Conservation (phyloP, 495 filamentous ascomycete genomes). For the Jackrogersella minutella region DNA sequence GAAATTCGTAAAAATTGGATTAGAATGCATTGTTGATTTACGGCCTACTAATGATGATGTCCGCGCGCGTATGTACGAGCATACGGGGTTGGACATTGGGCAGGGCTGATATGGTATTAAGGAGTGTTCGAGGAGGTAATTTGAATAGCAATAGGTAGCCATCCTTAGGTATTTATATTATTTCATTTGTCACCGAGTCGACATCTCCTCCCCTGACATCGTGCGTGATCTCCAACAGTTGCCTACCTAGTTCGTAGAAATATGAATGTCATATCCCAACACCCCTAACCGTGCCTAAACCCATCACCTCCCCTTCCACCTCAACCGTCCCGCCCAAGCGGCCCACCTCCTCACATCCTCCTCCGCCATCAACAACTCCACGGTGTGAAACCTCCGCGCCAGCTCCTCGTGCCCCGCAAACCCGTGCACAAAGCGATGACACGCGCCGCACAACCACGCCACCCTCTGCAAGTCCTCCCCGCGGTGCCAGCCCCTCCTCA, state of each 20-base stretch:
- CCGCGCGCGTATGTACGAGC: constrained; percentile 7
- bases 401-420: constrained; percentile 81
- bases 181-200: constrained; percentile 23
- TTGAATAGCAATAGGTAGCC: constrained; percentile 26
- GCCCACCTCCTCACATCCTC: constrained; percentile 78
- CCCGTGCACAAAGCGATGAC: constrained; percentile 85
- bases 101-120: constrained; percentile 3
- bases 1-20: constrained; percentile 11
- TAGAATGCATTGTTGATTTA: not conserved
- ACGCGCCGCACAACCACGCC: constrained; percentile 89
- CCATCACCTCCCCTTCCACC: constrained; percentile 67
- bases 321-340: constrained; percentile 68
- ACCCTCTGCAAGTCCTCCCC: constrained; percentile 79
- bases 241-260: too few species aligned
- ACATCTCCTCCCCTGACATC: too few species aligned
- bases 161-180: constrained; percentile 20
- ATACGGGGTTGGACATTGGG: not conserved
- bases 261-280: too few species aligned
- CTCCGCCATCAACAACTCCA: constrained; percentile 72
- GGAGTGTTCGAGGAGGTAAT: constrained; percentile 16
- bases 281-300: too few species aligned
- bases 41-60: constrained; percentile 17
- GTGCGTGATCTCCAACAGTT: too few species aligned
- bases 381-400: constrained; percentile 74
- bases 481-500: constrained; percentile 83